Conservation (phyloP, 202 grass and related monocot species). For the Setaria italica region DNA sequence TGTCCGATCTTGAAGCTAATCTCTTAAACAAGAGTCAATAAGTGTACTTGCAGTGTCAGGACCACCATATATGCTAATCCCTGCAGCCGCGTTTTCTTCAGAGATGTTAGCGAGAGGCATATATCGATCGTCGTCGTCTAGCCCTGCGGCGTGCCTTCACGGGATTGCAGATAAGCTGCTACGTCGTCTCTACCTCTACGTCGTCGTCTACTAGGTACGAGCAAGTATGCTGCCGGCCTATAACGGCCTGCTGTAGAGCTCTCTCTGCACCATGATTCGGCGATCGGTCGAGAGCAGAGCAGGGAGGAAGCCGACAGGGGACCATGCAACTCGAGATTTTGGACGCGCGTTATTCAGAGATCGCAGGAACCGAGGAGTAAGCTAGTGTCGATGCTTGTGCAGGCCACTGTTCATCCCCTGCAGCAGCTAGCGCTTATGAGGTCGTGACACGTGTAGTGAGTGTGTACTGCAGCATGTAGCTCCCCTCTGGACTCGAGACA, state of each 20-base stretch:
- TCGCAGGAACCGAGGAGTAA: neutral
- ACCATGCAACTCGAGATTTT: neutral
- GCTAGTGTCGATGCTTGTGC: neutral
- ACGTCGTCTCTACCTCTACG: too few species aligned
- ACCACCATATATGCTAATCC: neutral
- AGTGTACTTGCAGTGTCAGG: slow-evolving; percentile 32
- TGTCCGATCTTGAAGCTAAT: slow-evolving; percentile 29
- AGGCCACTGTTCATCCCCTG: neutral
- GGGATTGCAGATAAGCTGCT: slow-evolving; percentile 36
- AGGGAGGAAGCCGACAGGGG: too few species aligned
- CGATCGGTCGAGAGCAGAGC: too few species aligned
- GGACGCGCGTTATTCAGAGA: neutral
- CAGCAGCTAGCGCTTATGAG: neutral
- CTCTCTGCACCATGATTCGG: too few species aligned
- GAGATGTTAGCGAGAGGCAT: slow-evolving; percentile 7
- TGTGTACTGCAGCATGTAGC: too few species aligned
- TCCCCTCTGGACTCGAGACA: neutral
- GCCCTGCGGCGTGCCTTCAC: slow-evolving; percentile 31
- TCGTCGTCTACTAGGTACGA: neutral
- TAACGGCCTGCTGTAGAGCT: too few species aligned
- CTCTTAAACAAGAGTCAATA: neutral
- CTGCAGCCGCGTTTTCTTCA: slow-evolving; percentile 4
- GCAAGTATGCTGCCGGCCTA: too few species aligned
- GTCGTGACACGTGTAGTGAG: neutral
- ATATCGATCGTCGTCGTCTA: neutral